Evolutionary conservation across 495 filamentous ascomycete species (phyloP).

Genomic region (Penicillium longicatenatum): DNA sequence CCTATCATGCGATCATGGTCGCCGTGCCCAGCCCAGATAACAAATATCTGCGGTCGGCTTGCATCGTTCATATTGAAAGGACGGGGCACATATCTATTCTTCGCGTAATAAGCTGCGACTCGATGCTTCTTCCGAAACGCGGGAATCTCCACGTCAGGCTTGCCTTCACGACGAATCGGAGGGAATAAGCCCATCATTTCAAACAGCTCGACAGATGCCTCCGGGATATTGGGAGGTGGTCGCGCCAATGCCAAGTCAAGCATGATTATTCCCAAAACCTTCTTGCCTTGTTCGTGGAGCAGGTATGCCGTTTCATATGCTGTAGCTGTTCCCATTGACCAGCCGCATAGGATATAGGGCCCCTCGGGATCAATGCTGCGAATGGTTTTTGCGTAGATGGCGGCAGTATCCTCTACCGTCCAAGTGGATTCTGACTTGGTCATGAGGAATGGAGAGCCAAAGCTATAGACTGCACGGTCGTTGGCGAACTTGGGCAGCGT

Average conservation of each 20-base stretch:
- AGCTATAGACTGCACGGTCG: slow-evolving; percentile 14
- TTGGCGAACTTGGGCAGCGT: slow-evolving; percentile 17
- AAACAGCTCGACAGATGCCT: slow-evolving; percentile 14
- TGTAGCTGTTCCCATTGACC: slow-evolving; percentile 19
- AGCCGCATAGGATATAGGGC: slow-evolving; percentile 18
- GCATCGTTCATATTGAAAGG: slow-evolving; percentile 11
- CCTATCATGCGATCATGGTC: slow-evolving; percentile 16
- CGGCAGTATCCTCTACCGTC: slow-evolving; percentile 17
- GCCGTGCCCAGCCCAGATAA: slow-evolving; percentile 24
- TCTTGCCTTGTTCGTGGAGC: slow-evolving; percentile 13
- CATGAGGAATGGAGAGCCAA: slow-evolving; percentile 22
- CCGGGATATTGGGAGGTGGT: slow-evolving; percentile 4
- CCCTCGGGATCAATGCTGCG: slow-evolving; percentile 11
- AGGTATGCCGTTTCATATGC: slow-evolving; percentile 18
- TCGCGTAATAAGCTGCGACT: slow-evolving; percentile 14
- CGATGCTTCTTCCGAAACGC: slow-evolving; percentile 12
- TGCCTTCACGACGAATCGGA: slow-evolving; percentile 26
- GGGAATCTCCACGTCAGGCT: slow-evolving; percentile 17
- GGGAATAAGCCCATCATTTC: slow-evolving; percentile 26
- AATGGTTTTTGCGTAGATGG: slow-evolving; percentile 16
- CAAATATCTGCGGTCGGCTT: slow-evolving; percentile 11
- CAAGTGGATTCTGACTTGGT: slow-evolving; percentile 15
- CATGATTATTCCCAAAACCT: slow-evolving; percentile 16
- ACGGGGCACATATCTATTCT: slow-evolving; percentile 22
- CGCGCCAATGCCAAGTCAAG: slow-evolving; percentile 11